A percentile compares a stretch with the other conserved stretches of the same genome.
Conservation (phyloP, 352 stramenopile species). For the Aphanomyces stellatus region DNA sequence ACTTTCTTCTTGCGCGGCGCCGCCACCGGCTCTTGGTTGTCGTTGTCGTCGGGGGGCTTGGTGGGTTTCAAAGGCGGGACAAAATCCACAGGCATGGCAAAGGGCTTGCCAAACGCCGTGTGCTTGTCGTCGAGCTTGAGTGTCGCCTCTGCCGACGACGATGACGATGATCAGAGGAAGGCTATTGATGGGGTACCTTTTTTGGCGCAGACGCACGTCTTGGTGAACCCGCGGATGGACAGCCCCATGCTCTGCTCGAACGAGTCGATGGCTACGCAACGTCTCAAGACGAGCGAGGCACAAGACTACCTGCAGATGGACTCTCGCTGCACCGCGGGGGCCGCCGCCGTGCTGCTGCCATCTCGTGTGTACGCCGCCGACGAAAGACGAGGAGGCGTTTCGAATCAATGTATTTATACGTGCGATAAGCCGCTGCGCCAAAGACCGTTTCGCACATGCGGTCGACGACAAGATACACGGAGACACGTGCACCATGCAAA, state of each 20-base stretch:
- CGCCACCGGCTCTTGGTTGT: too few relatives aligned
- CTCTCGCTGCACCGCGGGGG: too few relatives aligned
- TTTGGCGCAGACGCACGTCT: neutral
- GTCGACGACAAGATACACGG: too few relatives aligned
- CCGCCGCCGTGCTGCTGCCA: too few relatives aligned
- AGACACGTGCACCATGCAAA: too few relatives aligned
- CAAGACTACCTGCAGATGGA: too few relatives aligned
- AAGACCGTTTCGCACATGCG: too few relatives aligned
- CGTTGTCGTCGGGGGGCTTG: neutral
- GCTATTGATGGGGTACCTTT: neutral
- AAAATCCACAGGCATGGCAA: neutral
- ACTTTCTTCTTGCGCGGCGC: neutral
- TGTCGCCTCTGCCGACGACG: neutral
- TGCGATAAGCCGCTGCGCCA: too few relatives aligned
- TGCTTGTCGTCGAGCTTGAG: neutral
- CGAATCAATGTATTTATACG: too few relatives aligned
- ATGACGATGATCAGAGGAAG: neutral
- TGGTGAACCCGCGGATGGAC: slow-evolving; percentile 6
- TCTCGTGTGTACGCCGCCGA: too few relatives aligned
- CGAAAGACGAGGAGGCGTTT: too few relatives aligned
- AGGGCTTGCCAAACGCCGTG: neutral
- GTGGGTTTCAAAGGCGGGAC: too few relatives aligned
- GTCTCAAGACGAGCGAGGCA: neutral
- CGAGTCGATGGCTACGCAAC: slow-evolving; percentile 2
- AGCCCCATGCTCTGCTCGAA: slow-evolving; percentile 10